Percentiles rank a stretch among this genome's conserved stretches.
phyloP scores from a whole-genome alignment of 768 basidiomycete genomes.

The Multifurca ochricompacta region DNA sequence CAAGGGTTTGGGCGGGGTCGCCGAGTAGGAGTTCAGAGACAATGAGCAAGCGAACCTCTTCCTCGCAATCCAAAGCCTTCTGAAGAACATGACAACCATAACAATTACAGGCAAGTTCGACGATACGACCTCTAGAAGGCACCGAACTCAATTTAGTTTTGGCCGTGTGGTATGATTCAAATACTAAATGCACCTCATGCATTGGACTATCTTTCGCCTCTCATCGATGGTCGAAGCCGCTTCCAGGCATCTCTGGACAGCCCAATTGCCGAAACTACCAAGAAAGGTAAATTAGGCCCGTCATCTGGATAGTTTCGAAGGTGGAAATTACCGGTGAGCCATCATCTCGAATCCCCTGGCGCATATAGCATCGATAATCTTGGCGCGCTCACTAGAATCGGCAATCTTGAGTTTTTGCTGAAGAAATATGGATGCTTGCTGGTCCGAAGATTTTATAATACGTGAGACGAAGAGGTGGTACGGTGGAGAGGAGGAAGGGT shows the following conservation, averaged over 20 bases:
- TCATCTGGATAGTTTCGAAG: not conserved
- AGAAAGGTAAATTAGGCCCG: not conserved
- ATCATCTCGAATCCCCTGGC: constrained; percentile 86
- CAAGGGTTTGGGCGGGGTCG: constrained; percentile 78
- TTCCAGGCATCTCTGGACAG: constrained; percentile 80
- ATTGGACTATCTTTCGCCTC: constrained; percentile 71
- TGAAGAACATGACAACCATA: constrained; percentile 87
- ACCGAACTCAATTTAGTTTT: not conserved
- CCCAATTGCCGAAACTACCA: constrained; percentile 84
- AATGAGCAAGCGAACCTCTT: constrained; percentile 74
- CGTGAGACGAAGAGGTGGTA: constrained; percentile 76
- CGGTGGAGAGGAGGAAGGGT: constrained; percentile 78
- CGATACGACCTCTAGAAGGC: constrained; percentile 58
- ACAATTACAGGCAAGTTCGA: constrained; percentile 82
- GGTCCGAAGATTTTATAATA: constrained; percentile 84
- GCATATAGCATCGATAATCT: constrained; percentile 84
- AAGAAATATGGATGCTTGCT: constrained; percentile 84
- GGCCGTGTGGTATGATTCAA: not conserved
- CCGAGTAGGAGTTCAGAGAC: constrained; percentile 79
- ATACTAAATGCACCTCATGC: constrained; percentile 57
- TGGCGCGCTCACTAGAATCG: constrained; percentile 63
- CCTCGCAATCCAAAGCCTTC: constrained; percentile 86
- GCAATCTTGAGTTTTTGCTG: constrained; percentile 89
- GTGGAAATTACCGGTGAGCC: constrained; percentile 61
- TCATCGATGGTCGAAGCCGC: constrained; percentile 70